Evolutionary conservation across 2,329 filamentous ascomycete species (phyloP), one percentile per base, ranked within the genome.

Genomic region (Periconia digitata): DNA sequence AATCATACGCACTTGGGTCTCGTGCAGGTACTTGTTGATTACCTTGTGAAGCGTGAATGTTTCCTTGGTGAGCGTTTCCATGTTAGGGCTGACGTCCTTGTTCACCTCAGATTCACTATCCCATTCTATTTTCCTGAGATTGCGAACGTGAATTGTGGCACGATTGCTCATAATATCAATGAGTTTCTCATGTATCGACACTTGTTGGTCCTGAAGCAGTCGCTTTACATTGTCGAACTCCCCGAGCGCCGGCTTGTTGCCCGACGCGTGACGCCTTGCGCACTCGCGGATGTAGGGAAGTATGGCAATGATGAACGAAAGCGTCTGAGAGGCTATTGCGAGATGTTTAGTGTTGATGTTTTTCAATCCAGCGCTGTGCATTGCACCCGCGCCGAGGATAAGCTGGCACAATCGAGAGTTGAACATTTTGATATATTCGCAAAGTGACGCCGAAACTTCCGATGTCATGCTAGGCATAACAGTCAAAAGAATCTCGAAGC

Each of bases 401-500:
- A 99, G 82, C 68, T 99, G 94, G n/a, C 89, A 95, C 49, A 92
- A 92, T 17, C 94, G 87, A 2, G 91, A 96, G 71, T 99, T 96
- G 79, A 97, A 99, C 3, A 95, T 80, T 56, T 94, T 89, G 13
- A 97, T 79, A 64, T 95, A 95, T 18, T 94, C 86, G 36, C 96
- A 78, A 10, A 99, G 81, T 0, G 85, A 86, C 2, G 82, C 77
- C 0, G 90, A 88, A 44, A 96, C 86, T 49, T 96, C 91, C 2
- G 85, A 79, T 1, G 90, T 89, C 84, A 96, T 92, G 51, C 87
- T 92, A 1, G 94, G 92, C 48, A 97, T 92, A 24, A 86, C 86
- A 5, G 89, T 81, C 48, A 92, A 86, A 3, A 99, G 81, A 53
- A 89, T 88, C 55, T 96, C 79, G 70, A 95, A 95, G 15, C 85